Conservation (phyloP, 208 protist genomes). For the Acanthamoeba sp. region DNA sequence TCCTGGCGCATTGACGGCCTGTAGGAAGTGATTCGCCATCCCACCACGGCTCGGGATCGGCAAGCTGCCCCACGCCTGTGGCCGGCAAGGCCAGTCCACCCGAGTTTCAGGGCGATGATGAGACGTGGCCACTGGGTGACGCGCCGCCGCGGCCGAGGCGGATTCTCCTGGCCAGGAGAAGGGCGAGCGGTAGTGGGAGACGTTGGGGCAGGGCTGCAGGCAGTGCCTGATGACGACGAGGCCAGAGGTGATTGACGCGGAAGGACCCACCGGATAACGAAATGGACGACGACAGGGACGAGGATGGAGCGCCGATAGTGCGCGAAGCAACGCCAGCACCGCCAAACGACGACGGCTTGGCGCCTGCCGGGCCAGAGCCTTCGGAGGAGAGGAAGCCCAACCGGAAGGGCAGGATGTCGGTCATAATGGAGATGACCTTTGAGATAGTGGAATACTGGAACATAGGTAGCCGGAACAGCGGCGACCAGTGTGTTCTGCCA, state of each 20-base stretch:
- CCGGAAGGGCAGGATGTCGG: constrained; percentile 61
- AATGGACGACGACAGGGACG: neutral
- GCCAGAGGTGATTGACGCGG: neutral
- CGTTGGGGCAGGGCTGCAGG: neutral
- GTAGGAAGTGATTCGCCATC: neutral
- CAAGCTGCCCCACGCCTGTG: neutral
- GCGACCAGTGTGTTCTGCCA: constrained; percentile 22
- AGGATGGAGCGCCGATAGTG: neutral
- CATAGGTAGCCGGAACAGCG: constrained; percentile 69
- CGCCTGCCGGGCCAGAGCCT: neutral
- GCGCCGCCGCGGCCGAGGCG: neutral
- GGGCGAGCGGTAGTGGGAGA: neutral
- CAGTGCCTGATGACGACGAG: neutral
- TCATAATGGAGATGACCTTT: constrained; percentile 51
- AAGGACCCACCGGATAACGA: neutral
- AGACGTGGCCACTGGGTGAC: neutral
- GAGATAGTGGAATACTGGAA: constrained; percentile 64
- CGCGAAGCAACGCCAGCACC: neutral
- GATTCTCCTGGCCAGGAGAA: neutral
- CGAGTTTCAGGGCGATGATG: neutral
- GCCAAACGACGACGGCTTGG: neutral
- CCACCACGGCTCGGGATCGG: neutral
- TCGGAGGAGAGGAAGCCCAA: constrained; percentile 15
- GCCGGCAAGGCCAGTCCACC: neutral
- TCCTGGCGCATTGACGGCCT: neutral